Evolutionary conservation across 2,329 filamentous ascomycete genomes (phyloP), one percentile per base, ranked within the genome.

Genomic region (Colletotrichum gloeosporioides): DNA sequence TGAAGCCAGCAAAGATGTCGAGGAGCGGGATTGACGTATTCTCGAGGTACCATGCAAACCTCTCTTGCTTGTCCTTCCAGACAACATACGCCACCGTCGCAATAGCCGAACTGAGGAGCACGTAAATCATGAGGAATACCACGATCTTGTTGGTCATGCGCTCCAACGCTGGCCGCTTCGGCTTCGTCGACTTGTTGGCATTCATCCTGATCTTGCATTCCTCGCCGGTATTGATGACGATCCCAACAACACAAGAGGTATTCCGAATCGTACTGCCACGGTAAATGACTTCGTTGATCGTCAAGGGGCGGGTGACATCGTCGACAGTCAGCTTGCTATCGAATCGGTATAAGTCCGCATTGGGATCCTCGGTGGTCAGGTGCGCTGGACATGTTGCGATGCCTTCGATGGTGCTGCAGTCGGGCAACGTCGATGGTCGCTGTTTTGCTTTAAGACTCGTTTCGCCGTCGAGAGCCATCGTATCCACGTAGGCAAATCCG

Each of bases 201-300:
- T 98, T 98, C 94, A 96, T 96, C 63, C 95, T 93, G 75, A 98
- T 96, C 83, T 97, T 98, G 86, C 94, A 98, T 83, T 98, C 95
- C 82, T 98, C 95, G 49, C 95, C 95, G 1, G 94, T 96, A 84
- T 98, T 98, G 78, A 98, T 93, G 34, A 98, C 94, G 80, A 98
- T 74, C 1, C 95, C 96, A 62, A 95, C 87, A 7, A 92, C 93
- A 74, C 89, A 88, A 5, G 89, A 88, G 0, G 96, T 98, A 81
- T 98, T 98, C 67, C 96, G 91, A 72, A 98, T 84, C 6, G 96
- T 91, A 80, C 95, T 97, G 55, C 96, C 96, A 65, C 96, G 93
- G 83, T 97, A 98, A 8, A 98, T 88, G 70, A 98, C 92, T 80
- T 98, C 95, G 72, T 92, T 94, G 59, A 95, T 92, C 0, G 95